phyloP scores from a whole-genome alignment of 148 eudicot species.

The Bassia scoparia region DNA sequence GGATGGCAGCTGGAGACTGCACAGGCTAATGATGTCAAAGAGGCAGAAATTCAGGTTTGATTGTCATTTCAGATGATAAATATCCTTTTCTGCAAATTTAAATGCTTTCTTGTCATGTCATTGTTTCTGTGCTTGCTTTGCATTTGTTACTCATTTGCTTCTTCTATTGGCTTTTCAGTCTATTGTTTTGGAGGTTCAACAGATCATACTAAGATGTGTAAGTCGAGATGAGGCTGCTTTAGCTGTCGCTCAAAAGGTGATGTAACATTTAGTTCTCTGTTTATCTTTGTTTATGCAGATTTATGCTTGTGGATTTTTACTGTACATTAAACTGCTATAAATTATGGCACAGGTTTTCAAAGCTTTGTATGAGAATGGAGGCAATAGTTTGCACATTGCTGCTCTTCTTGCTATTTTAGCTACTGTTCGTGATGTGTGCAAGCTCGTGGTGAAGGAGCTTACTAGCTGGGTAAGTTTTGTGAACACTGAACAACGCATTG shows the following conservation, averaged over 20 bases:
- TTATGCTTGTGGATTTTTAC: no score
- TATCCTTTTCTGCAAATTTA: neutral
- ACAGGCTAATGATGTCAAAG: slow-evolving; percentile 52
- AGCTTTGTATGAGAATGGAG: slow-evolving; percentile 78
- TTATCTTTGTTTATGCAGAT: neutral
- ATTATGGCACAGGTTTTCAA: slow-evolving; percentile 56
- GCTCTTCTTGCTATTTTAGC: slow-evolving; percentile 83
- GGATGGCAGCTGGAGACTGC: slow-evolving; percentile 66
- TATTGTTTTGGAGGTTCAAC: slow-evolving; percentile 54
- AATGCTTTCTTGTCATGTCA: neutral
- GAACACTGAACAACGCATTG: neutral
- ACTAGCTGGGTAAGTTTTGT: slow-evolving; percentile 79
- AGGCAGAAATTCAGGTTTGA: slow-evolving; percentile 78
- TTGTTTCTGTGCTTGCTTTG: slow-evolving; percentile 18
- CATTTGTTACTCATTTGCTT: slow-evolving; percentile 27
- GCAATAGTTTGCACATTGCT: slow-evolving; percentile 53
- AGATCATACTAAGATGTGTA: slow-evolving; percentile 61
- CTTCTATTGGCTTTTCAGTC: slow-evolving; percentile 25
- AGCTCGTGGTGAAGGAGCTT: slow-evolving; percentile 81
- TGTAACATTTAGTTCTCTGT: neutral
- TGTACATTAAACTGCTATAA: neutral
- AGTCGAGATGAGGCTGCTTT: slow-evolving; percentile 92
- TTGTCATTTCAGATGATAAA: neutral
- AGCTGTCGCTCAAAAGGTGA: slow-evolving; percentile 91
- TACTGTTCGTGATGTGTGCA: slow-evolving; percentile 91